Conservation (phyloP, 2,329 filamentous ascomycete species). For the Venturia effusa region DNA sequence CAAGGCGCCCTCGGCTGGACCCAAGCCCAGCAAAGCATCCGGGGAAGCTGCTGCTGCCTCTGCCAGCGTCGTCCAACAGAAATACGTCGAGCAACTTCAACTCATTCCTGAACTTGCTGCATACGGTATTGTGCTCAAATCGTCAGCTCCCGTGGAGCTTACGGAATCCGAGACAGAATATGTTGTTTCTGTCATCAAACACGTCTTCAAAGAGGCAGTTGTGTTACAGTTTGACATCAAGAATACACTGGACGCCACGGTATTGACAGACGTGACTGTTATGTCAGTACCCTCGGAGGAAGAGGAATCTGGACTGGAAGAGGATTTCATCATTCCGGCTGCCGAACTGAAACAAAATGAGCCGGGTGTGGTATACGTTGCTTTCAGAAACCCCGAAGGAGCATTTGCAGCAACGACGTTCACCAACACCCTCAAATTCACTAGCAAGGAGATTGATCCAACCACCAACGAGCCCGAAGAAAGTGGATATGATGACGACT, state of each 20-base stretch:
- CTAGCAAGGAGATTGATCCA: slow-evolving; percentile 94
- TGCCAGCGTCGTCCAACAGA: slow-evolving; percentile 70
- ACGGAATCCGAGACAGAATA: slow-evolving; percentile 98
- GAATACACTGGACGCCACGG: slow-evolving; percentile 86
- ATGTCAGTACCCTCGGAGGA: slow-evolving; percentile 68
- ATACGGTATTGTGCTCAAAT: slow-evolving; percentile 88
- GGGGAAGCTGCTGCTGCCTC: slow-evolving; percentile 66
- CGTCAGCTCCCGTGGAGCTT: slow-evolving; percentile 72
- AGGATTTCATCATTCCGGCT: slow-evolving; percentile 88
- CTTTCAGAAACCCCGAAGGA: slow-evolving; percentile 74
- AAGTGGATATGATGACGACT: slow-evolving; percentile 90
- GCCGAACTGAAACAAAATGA: slow-evolving; percentile 73
- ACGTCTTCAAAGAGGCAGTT: slow-evolving; percentile 94
- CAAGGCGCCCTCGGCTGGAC: slow-evolving; percentile 77
- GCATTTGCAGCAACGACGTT: slow-evolving; percentile 74
- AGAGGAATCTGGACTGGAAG: slow-evolving; percentile 57
- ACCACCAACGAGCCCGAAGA: slow-evolving; percentile 89
- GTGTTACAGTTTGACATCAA: slow-evolving; percentile 92
- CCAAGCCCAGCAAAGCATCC: slow-evolving; percentile 58
- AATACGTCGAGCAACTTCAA: slow-evolving; percentile 78
- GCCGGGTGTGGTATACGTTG: slow-evolving; percentile 88
- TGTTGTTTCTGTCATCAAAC: slow-evolving; percentile 85
- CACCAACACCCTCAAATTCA: slow-evolving; percentile 91
- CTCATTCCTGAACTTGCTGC: slow-evolving; percentile 83
- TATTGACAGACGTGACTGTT: slow-evolving; percentile 82